Conservation (phyloP, 2,329 filamentous ascomycete species). For the Cordyceps cateniannulata region DNA sequence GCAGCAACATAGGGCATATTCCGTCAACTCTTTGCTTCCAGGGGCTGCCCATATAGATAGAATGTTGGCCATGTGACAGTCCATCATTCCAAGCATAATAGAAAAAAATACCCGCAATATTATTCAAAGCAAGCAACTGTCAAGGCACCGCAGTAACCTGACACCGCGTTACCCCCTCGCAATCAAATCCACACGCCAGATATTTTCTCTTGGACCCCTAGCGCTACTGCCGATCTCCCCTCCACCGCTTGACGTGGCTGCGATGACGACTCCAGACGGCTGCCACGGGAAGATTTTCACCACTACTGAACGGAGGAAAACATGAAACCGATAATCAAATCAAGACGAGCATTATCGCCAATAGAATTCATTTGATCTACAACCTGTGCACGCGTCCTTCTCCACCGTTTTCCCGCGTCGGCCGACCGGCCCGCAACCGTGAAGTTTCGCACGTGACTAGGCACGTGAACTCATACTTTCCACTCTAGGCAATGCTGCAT, state of each 20-base stretch:
- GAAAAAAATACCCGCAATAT: background rate
- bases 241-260: background rate
- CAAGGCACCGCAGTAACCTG: background rate
- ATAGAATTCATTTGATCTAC: background rate
- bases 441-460: background rate
- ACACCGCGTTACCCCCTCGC: background rate
- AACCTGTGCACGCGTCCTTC: background rate
- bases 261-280: background rate
- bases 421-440: background rate
- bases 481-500: conserved; percentile 10
- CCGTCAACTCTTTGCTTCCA: too few relatives aligned
- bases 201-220: background rate
- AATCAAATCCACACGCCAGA: background rate
- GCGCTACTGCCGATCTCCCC: conserved; percentile 5
- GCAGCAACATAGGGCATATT: too few relatives aligned
- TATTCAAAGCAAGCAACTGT: background rate
- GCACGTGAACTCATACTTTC: background rate
- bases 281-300: background rate
- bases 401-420: background rate
- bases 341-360: background rate
- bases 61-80: too few relatives aligned
- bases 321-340: background rate
- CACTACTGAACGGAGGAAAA: background rate
- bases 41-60: too few relatives aligned
- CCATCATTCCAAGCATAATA: background rate